A percentile compares a stretch with the other conserved stretches of the same genome.
phyloP scores from a whole-genome alignment of 108 stramenopile genomes.

The Conticribra guillardii region DNA sequence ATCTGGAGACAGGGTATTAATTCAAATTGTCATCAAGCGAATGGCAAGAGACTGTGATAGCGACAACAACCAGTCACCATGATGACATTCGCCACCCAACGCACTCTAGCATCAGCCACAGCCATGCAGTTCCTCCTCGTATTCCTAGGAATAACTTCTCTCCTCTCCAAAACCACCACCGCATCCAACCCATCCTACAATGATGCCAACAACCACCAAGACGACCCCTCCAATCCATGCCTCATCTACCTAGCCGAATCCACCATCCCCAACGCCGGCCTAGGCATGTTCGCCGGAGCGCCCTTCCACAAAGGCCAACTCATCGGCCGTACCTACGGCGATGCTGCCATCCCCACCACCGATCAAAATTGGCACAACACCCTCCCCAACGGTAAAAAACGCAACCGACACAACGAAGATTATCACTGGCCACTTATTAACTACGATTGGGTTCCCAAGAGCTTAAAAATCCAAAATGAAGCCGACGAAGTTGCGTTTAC shows the following conservation, averaged over 20 bases:
- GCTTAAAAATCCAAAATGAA: conserved; percentile 38
- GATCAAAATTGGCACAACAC: conserved; percentile 56
- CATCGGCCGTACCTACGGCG: conserved; percentile 44
- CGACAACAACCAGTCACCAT: too few relatives aligned
- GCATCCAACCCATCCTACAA: too few relatives aligned
- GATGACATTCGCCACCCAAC: too few relatives aligned
- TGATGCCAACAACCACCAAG: conserved; percentile 8
- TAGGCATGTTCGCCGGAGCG: conserved; percentile 45
- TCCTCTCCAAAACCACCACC: too few relatives aligned
- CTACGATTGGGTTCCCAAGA: conserved; percentile 48
- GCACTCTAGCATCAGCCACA: too few relatives aligned
- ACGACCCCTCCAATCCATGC: conserved; percentile 25
- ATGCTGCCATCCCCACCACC: conserved; percentile 47
- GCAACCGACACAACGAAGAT: conserved; percentile 41
- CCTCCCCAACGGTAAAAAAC: not conserved
- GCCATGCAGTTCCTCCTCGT: too few relatives aligned
- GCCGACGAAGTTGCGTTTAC: conserved; percentile 47
- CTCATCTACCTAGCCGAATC: conserved; percentile 50
- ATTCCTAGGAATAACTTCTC: too few relatives aligned
- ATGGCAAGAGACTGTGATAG: too few relatives aligned
- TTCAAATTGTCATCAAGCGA: too few relatives aligned
- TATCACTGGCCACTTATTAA: conserved; percentile 55
- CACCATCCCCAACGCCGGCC: conserved; percentile 48
- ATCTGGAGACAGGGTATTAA: too few relatives aligned
- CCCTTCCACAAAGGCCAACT: conserved; percentile 22